Conservation (phyloP, 176 grass and related monocot genomes). For the Puya raimondii region DNA sequence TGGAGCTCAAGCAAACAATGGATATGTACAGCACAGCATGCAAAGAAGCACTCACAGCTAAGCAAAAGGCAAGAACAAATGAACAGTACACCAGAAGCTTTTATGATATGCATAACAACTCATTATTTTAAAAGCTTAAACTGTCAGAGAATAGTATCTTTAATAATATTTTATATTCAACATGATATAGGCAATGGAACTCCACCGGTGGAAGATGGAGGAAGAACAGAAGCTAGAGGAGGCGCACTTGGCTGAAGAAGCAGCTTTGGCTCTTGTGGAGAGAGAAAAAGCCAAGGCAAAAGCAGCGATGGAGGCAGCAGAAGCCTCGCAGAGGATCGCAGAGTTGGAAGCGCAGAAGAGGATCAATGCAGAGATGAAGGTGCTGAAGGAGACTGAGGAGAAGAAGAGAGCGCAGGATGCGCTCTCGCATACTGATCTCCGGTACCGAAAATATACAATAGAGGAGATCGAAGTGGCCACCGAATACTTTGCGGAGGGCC, state of each 20-base stretch:
- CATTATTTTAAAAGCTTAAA: background rate
- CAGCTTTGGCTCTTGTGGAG: conserved; percentile 54
- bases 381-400: conserved; percentile 57
- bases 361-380: conserved; percentile 45
- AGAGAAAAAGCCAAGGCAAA: conserved; percentile 55
- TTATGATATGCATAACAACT: background rate
- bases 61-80: conserved; percentile 44
- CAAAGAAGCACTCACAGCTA: conserved; percentile 63
- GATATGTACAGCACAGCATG: conserved; percentile 98
- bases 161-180: background rate
- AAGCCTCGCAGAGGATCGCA: conserved; percentile 50
- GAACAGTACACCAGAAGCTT: background rate
- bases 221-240: conserved; percentile 47
- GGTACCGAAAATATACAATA: conserved; percentile 62
- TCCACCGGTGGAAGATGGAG: conserved; percentile 61
- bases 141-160: background rate
- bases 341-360: conserved; percentile 77
- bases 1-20: conserved; percentile 93
- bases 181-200: conserved; percentile 41
- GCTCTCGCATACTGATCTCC: conserved; percentile 14
- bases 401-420: conserved; percentile 22
- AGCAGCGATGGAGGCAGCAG: conserved; percentile 56
- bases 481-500: conserved; percentile 43
- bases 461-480: conserved; percentile 82
- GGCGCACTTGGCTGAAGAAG: conserved; percentile 49